A percentile compares a stretch with the other conserved stretches of the same genome.
Conservation (phyloP, 1,284 basidiomycete species). For the Rhizoctonia solani region DNA sequence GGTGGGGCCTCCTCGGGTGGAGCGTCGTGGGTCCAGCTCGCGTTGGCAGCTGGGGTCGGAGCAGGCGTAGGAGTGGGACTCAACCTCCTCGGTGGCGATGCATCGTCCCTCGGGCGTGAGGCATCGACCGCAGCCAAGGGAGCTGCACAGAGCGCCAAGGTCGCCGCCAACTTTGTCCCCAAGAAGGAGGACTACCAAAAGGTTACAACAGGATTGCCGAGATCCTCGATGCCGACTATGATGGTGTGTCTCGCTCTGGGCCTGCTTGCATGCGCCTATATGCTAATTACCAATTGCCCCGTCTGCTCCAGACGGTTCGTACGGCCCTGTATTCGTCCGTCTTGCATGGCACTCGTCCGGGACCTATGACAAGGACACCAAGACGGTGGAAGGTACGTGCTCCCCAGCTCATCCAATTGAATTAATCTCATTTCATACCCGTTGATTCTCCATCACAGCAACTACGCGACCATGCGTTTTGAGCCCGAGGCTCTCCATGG, state of each 20-base stretch:
- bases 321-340: conserved; percentile 88
- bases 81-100: conserved; percentile 45
- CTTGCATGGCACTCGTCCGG: conserved; percentile 94
- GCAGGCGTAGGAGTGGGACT: conserved; percentile 51
- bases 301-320: conserved; percentile 74
- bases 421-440: conserved; percentile 5
- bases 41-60: conserved; percentile 58
- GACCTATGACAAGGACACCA: conserved; percentile 85
- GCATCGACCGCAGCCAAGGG: conserved; percentile 60
- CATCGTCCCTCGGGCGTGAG: conserved; percentile 46
- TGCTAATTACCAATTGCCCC: conserved; percentile 29
- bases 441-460: conserved; percentile 52
- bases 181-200: conserved; percentile 85
- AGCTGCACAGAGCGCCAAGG: conserved; percentile 63
- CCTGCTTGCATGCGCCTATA: conserved; percentile 16
- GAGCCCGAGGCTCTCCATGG: conserved; percentile 81
- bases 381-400: conserved; percentile 81
- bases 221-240: conserved; percentile 77
- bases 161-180: conserved; percentile 64
- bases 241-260: conserved; percentile 58
- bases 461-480: conserved; percentile 96
- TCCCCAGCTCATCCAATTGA: conserved; percentile 19
- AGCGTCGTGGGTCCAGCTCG: conserved; percentile 40
- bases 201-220: conserved; percentile 90
- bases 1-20: conserved; percentile 3